phyloP scores from a whole-genome alignment of 2,329 filamentous ascomycete species.

The Gaeumannomyces sp. region DNA sequence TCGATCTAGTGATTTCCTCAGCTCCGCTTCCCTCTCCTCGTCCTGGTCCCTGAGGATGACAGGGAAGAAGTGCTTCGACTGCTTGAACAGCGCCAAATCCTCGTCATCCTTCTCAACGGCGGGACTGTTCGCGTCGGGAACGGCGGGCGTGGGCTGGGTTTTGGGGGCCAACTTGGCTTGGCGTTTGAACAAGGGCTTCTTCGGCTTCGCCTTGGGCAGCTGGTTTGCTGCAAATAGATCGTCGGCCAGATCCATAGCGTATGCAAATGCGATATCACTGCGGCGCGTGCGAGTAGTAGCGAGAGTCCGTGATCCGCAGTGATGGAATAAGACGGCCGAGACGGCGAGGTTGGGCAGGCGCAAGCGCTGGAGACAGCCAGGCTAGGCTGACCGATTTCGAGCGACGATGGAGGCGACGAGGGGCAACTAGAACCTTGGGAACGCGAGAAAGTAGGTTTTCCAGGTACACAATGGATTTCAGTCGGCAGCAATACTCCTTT shows the following conservation, averaged over 20 bases:
- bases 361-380: too few species aligned
- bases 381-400: neutral
- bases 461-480: neutral
- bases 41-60: slow-evolving; percentile 19
- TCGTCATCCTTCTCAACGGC: slow-evolving; percentile 23
- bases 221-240: neutral
- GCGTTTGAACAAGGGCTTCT: slow-evolving; percentile 16
- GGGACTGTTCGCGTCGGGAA: slow-evolving; percentile 9
- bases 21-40: slow-evolving; percentile 8
- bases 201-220: slow-evolving; percentile 11
- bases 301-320: too few species aligned
- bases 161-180: slow-evolving; percentile 11
- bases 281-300: neutral
- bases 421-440: neutral
- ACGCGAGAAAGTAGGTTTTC: neutral
- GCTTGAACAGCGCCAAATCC: slow-evolving; percentile 42
- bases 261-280: neutral
- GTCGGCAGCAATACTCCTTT: neutral
- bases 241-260: neutral
- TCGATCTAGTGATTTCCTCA: slow-evolving; percentile 31
- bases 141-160: neutral
- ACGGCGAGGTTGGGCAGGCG: neutral
- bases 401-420: neutral
- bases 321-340: neutral
- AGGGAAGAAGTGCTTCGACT: slow-evolving; percentile 43